phyloP scores from a whole-genome alignment of 805 yeast genomes.

The Kodamaea laetipori region DNA sequence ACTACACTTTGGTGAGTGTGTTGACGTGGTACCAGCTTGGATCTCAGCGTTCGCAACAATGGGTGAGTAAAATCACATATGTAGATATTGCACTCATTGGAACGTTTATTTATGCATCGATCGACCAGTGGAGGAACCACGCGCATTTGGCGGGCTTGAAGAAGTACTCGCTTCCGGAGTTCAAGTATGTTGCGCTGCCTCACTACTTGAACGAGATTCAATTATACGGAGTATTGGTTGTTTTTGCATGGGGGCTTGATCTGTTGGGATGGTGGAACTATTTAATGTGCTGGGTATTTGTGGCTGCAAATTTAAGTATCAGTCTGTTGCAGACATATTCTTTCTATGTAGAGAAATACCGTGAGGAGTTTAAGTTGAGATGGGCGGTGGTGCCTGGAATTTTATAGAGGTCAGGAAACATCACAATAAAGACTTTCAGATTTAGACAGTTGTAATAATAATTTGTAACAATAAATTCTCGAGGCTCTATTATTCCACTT shows the following conservation, averaged over 20 bases:
- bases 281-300: constrained; percentile 32
- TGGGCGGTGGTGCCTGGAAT: constrained; percentile 22
- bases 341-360: constrained; percentile 43
- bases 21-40: constrained; percentile 30
- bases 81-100: constrained; percentile 29
- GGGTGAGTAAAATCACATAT: constrained; percentile 8
- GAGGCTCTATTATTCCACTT: too few species aligned
- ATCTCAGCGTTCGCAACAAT: background rate
- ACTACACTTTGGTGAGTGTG: constrained; percentile 51
- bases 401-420: too few species aligned
- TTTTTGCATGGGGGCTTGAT: constrained; percentile 7
- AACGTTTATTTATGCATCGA: constrained; percentile 46
- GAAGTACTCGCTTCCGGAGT: constrained; percentile 59
- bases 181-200: constrained; percentile 53
- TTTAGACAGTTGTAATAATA: too few species aligned
- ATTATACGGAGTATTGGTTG: constrained; percentile 48
- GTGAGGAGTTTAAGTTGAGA: constrained; percentile 25
- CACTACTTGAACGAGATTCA: constrained; percentile 70
- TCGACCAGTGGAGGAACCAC: constrained; percentile 60
- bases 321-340: constrained; percentile 55
- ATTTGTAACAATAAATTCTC: too few species aligned
- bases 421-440: too few species aligned
- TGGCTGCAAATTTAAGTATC: constrained; percentile 50
- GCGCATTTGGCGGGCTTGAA: constrained; percentile 46
- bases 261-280: constrained; percentile 22